A percentile compares a stretch with the other conserved stretches of the same genome.
phyloP scores from a whole-genome alignment of 164 flowering plant genomes.

The Berberis thunbergii region DNA sequence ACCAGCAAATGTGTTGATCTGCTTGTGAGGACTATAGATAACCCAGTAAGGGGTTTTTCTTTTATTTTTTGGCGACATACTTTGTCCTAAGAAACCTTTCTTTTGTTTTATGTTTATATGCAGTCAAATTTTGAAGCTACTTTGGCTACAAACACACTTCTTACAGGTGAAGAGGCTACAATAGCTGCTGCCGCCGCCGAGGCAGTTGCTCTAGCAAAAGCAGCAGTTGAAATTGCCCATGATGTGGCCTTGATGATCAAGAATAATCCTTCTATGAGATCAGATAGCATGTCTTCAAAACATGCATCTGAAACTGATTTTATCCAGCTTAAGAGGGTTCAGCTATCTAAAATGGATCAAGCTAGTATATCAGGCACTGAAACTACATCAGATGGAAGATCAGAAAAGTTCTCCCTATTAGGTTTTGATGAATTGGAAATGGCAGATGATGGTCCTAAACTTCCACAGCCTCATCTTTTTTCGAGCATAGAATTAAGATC shows the following conservation, averaged over 20 bases:
- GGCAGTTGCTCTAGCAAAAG: slow-evolving; percentile 80
- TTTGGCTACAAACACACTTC: slow-evolving; percentile 43
- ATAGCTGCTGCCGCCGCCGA: slow-evolving; percentile 88
- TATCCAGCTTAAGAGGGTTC: slow-evolving; percentile 15
- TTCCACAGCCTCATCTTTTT: slow-evolving; percentile 37
- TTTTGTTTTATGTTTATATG: too few species aligned
- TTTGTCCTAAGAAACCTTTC: too few species aligned
- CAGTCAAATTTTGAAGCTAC: slow-evolving; percentile 42
- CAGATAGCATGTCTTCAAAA: slow-evolving; percentile 7
- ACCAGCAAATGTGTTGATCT: too few species aligned
- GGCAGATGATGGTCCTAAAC: slow-evolving; percentile 44
- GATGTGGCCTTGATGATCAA: slow-evolving; percentile 48
- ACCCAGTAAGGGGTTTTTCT: too few species aligned
- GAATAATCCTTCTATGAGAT: slow-evolving; percentile 1
- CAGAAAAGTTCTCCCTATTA: not conserved
- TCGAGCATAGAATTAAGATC: slow-evolving; percentile 59
- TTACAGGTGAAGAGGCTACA: slow-evolving; percentile 59
- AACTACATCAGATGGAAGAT: slow-evolving; percentile 17
- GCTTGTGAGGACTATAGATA: too few species aligned
- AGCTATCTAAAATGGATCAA: slow-evolving; percentile 24
- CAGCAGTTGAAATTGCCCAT: slow-evolving; percentile 74
- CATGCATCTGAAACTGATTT: slow-evolving; percentile 22
- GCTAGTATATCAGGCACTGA: slow-evolving; percentile 20
- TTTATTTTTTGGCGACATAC: too few species aligned
- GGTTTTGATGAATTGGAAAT: slow-evolving; percentile 40